Evolutionary conservation across 73 alveolate species (phyloP).

Genomic region (Halteria grandinella): DNA sequence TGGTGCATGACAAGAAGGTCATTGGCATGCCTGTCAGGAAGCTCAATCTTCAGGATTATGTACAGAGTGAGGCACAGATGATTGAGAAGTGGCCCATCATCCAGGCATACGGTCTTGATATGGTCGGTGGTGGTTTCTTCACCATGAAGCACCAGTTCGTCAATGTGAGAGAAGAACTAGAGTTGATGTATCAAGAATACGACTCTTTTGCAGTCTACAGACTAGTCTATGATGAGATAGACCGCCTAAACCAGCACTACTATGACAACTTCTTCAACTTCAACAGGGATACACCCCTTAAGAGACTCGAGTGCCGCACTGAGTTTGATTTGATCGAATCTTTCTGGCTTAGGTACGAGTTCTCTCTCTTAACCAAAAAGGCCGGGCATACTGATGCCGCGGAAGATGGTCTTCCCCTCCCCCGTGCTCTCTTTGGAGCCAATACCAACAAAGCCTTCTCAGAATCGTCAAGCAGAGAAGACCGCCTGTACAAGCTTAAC

Average conservation of each 20-base stretch:
- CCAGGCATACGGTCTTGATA: conserved; percentile 72
- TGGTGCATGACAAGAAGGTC: conserved; percentile 52
- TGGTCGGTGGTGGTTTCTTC: conserved; percentile 75
- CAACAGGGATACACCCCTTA: conserved; percentile 49
- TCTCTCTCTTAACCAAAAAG: conserved; percentile 34
- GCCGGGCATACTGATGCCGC: conserved; percentile 11
- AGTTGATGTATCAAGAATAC: conserved; percentile 53
- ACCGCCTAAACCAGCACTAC: conserved; percentile 50
- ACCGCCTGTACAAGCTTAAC: conserved; percentile 45
- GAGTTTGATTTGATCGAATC: conserved; percentile 64
- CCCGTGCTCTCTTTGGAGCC: conserved; percentile 62
- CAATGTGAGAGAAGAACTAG: conserved; percentile 61
- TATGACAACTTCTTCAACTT: conserved; percentile 63
- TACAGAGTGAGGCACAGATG: conserved; percentile 13
- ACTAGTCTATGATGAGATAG: conserved; percentile 64
- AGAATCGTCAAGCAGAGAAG: conserved; percentile 23
- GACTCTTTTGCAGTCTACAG: conserved; percentile 62
- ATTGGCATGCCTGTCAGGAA: conserved; percentile 69
- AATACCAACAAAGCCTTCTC: conserved; percentile 46
- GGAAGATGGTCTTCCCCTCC: conserved; percentile 51
- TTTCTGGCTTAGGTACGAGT: conserved; percentile 53
- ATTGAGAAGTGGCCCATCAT: conserved; percentile 79
- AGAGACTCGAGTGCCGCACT: conserved; percentile 58
- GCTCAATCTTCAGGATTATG: conserved; percentile 29
- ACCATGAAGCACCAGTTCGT: conserved; percentile 67